Percentiles rank a stretch among this genome's conserved stretches.
Evolutionary conservation across 306 rosid species (phyloP).

Genomic region (Cucurbita argyrosperma): DNA sequence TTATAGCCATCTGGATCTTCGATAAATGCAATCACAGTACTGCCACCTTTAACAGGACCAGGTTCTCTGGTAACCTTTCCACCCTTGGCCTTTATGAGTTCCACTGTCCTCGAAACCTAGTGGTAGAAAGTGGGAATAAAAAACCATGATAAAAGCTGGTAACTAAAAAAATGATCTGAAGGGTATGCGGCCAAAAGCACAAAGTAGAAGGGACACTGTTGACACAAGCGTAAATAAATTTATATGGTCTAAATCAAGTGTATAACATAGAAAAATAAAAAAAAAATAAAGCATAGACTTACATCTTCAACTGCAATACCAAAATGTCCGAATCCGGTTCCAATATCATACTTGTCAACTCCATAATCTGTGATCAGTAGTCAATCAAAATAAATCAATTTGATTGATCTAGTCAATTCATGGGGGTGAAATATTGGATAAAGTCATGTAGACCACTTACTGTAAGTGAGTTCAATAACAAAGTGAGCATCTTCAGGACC

Average conservation of each 20-base stretch:
- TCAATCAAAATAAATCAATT: conserved; percentile 9
- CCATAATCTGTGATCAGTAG: conserved; percentile 57
- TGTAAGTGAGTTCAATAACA: conserved; percentile 69
- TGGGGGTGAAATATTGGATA: background rate
- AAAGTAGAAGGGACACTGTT: background rate
- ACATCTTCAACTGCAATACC: conserved; percentile 92
- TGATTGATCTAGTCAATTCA: background rate
- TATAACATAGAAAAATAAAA: background rate
- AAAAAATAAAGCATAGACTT: conserved; percentile 7
- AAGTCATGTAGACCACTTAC: conserved; percentile 15
- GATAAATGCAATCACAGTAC: conserved; percentile 42
- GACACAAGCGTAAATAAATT: background rate
- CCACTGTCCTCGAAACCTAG: conserved; percentile 76
- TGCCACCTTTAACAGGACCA: conserved; percentile 65
- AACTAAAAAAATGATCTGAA: background rate
- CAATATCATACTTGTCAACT: conserved; percentile 66
- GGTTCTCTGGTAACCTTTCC: conserved; percentile 83
- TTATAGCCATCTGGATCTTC: conserved; percentile 95
- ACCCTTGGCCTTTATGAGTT: conserved; percentile 69
- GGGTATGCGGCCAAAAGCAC: background rate
- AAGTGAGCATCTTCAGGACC: conserved; percentile 87
- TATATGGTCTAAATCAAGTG: background rate
- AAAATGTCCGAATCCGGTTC: conserved; percentile 73
- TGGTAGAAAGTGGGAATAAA: conserved; percentile 6
- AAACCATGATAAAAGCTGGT: background rate